Evolutionary conservation across 495 filamentous ascomycete species (phyloP).

Genomic region (Penicillium longicatenatum): DNA sequence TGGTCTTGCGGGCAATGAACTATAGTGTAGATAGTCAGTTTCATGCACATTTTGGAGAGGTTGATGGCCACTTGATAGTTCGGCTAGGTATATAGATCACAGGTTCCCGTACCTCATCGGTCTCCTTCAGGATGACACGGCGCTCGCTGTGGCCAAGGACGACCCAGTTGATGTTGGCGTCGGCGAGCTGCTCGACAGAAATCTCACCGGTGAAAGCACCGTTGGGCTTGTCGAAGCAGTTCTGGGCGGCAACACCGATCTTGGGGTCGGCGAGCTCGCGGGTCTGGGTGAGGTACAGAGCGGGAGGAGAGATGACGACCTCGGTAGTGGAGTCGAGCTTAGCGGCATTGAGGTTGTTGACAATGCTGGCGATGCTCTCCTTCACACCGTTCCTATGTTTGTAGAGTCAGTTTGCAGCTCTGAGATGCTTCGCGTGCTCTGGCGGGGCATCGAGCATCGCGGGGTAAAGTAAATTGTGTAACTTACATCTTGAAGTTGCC

Average conservation of each 20-base stretch:
- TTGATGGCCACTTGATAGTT: neutral
- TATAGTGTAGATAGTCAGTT: conserved; percentile 20
- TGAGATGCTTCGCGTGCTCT: neutral
- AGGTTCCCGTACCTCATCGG: conserved; percentile 57
- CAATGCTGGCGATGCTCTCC: conserved; percentile 81
- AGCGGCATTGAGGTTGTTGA: conserved; percentile 81
- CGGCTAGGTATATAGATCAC: conserved; percentile 1
- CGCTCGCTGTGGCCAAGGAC: conserved; percentile 94
- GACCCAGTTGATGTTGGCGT: conserved; percentile 83
- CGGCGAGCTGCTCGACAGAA: conserved; percentile 84
- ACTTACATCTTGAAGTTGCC: conserved; percentile 98
- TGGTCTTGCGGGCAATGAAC: conserved; percentile 90
- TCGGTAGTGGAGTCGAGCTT: conserved; percentile 58
- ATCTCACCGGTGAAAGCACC: conserved; percentile 98
- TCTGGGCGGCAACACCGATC: conserved; percentile 87
- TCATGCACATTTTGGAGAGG: neutral
- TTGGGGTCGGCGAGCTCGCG: conserved; percentile 67
- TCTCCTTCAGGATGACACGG: conserved; percentile 81
- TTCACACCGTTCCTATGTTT: conserved; percentile 82
- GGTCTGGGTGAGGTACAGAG: conserved; percentile 86
- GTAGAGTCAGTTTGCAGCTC: conserved; percentile 17
- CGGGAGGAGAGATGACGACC: conserved; percentile 89
- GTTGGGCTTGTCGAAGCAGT: conserved; percentile 94
- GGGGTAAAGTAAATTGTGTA: conserved; percentile 11
- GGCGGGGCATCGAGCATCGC: conserved; percentile 24